Evolutionary conservation across 345 rosid genomes (phyloP).

Genomic region (Heritiera fomes): DNA sequence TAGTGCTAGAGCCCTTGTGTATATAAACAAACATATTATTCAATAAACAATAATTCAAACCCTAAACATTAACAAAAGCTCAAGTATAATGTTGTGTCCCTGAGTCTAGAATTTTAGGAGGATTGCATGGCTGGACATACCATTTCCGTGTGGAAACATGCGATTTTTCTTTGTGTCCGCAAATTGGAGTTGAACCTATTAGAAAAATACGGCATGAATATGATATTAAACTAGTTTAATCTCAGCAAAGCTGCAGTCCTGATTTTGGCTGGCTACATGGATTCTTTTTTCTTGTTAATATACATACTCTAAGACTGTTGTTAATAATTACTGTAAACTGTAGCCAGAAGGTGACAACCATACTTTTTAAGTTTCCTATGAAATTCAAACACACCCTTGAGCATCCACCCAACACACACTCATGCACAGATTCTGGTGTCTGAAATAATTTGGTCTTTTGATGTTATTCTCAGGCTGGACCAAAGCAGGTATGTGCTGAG

Average conservation of each 20-base stretch:
- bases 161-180: neutral
- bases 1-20: no score
- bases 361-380: neutral
- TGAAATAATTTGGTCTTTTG: constrained; percentile 10
- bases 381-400: neutral
- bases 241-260: neutral
- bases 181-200: neutral
- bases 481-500: constrained; percentile 52
- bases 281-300: neutral
- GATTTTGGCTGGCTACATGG: neutral
- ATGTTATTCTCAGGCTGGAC: constrained; percentile 55
- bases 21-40: no score
- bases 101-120: neutral
- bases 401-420: neutral
- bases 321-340: neutral
- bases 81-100: neutral
- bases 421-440: neutral
- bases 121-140: neutral
- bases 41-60: no score
- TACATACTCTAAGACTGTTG: neutral
- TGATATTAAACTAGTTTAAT: neutral
- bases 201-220: neutral
- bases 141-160: neutral
- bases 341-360: neutral
- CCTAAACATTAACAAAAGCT: no score